Evolutionary conservation across 371 early-diverging fungal species (phyloP), one percentile per base, ranked within the genome.

Genomic region (Gilbertella persicaria): DNA sequence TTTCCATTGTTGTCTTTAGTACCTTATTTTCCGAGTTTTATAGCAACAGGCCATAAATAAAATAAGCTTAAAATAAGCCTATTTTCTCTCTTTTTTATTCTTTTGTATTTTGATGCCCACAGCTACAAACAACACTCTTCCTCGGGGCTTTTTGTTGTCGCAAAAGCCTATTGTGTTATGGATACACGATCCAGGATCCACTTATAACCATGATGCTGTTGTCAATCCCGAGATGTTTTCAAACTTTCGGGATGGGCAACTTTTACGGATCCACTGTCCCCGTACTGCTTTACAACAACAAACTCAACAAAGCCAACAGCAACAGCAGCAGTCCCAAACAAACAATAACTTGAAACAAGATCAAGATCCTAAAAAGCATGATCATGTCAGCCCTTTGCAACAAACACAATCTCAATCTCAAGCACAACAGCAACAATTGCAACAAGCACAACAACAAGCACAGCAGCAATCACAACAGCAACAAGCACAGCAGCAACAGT

Each of bases 141-240:
- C 59, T 16, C 36, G 38, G 30, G 61, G 51, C 16, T 40, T 61
- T 55, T 50, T 46, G 16, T 37, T 75, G 12, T 75, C 76, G 10
- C 53, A 59, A n/a, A 77, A 73, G 38, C 72, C 74, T 1, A 62
- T 69, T 16, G 62, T 68, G 4, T 55, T 77, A 19, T 77, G 78
- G 78, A 64, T 77, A 17, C 78, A 77, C 40, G 78, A 77, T 43
- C 64, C 63, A 3, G 56, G 66, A 14, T 50, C 64, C 0, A 46
- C 43, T 23, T 66, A 63, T 33, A 87, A 77, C 23, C 84, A 82
- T 26, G 95, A 95, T 48, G 80, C 94, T 41, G 79, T 95, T 13
- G 69, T 97, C 36, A 91, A 93, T 66, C 91, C 94, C 5, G 83
- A 89, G 45, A 79, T 72, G 47, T 90, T 97, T 48, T 89, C 94